Evolutionary conservation across 2,329 filamentous ascomycete genomes (phyloP).

Genomic region (Aspergillus felis): DNA sequence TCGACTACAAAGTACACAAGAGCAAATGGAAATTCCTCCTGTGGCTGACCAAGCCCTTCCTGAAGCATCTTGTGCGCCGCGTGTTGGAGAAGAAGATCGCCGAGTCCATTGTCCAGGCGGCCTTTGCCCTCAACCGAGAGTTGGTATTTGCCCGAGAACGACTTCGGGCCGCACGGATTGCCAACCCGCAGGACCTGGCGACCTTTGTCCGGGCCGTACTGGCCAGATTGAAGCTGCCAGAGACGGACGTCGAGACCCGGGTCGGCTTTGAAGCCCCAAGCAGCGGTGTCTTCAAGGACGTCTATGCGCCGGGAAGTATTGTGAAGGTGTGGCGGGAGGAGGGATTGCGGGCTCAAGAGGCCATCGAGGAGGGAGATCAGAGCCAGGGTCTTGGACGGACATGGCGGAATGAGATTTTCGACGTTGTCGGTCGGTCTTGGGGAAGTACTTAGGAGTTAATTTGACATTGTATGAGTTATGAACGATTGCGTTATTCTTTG

Average conservation of each 20-base stretch:
- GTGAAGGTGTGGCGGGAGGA: constrained; percentile 88
- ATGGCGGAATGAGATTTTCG: constrained; percentile 85
- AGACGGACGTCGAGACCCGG: constrained; percentile 71
- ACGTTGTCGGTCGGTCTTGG: constrained; percentile 32
- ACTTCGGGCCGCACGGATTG: constrained; percentile 77
- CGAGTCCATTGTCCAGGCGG: constrained; percentile 62
- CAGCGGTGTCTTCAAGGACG: constrained; percentile 69
- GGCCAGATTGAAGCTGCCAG: constrained; percentile 69
- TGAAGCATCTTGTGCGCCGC: constrained; percentile 75
- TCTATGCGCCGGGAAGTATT: constrained; percentile 85
- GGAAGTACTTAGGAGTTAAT: neutral
- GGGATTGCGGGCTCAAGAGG: constrained; percentile 64
- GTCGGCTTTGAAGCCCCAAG: constrained; percentile 64
- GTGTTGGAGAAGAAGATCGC: constrained; percentile 76
- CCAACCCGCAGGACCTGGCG: constrained; percentile 71
- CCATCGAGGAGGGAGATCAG: constrained; percentile 66
- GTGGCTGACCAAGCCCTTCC: constrained; percentile 79
- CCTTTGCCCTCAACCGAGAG: constrained; percentile 76
- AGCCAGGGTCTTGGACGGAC: constrained; percentile 49
- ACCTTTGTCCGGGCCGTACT: constrained; percentile 80
- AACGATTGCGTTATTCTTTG: no score
- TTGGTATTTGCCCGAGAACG: constrained; percentile 82
- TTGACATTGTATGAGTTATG: neutral
- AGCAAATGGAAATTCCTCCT: constrained; percentile 73
- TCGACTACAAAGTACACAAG: constrained; percentile 68